Conservation (phyloP, 176 grass and related monocot genomes). For the Chrysopogon serrulatus region DNA sequence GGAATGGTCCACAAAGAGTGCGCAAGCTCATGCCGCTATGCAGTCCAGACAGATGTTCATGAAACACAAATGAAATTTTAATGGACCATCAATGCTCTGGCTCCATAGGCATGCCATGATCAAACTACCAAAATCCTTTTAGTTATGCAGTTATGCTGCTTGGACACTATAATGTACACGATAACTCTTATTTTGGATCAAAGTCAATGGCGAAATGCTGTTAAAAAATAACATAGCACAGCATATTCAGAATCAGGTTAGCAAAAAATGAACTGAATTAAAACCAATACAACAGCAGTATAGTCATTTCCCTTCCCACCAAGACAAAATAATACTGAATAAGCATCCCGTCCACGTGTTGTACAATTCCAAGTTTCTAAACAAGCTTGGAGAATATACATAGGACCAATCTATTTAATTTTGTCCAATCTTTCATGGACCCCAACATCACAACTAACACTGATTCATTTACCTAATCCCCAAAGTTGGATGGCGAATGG, state of each 20-base stretch:
- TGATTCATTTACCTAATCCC: slow-evolving; percentile 42
- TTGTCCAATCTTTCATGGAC: slow-evolving; percentile 28
- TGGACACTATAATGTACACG: background rate
- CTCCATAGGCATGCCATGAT: background rate
- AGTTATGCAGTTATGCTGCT: background rate
- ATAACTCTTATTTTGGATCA: background rate
- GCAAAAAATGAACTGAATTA: background rate
- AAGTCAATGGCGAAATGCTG: background rate
- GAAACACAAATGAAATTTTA: background rate
- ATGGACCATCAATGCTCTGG: background rate
- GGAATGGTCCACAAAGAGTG: background rate
- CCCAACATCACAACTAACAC: slow-evolving; percentile 28
- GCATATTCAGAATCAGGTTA: background rate
- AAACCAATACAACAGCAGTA: background rate
- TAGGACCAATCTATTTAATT: slow-evolving; percentile 18
- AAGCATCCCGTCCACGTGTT: background rate
- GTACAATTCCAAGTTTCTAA: background rate
- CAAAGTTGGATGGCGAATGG: background rate
- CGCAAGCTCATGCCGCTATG: background rate
- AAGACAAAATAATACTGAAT: background rate
- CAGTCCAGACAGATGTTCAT: background rate
- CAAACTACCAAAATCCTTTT: background rate
- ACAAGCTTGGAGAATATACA: background rate
- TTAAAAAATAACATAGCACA: background rate
- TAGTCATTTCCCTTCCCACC: background rate